These are phyloP conservation scores for Strobilomyces echinocephalus DNA, from an alignment of 768 basidiomycete species.

Conservation along the genomic window DNA sequence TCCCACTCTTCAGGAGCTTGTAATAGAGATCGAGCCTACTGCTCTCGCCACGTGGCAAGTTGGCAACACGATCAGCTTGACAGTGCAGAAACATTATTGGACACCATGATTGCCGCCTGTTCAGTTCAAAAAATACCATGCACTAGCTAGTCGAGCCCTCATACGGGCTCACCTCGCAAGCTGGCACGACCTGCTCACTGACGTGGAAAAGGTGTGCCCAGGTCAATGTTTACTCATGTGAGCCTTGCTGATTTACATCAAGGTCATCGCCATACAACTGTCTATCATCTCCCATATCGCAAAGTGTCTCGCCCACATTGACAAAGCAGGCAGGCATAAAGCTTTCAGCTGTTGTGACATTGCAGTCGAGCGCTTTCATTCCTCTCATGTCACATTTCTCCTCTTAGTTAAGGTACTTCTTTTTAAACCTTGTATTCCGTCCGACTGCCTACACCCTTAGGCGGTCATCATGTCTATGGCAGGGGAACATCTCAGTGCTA, in stretches of 20 bases:
- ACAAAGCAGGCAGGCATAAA: background rate
- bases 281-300: background rate
- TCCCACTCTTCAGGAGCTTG: too few relatives aligned
- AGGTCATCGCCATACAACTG: background rate
- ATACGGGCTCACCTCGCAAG: background rate
- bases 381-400: background rate
- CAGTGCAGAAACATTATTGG: too few relatives aligned
- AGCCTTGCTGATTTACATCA: background rate
- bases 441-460: background rate
- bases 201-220: background rate
- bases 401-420: background rate
- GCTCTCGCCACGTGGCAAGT: too few relatives aligned
- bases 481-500: conserved; percentile 3
- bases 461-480: conserved; percentile 4
- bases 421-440: background rate
- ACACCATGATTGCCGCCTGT: too few relatives aligned
- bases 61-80: too few relatives aligned
- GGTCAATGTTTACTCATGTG: background rate
- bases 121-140: too few relatives aligned
- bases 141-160: background rate
- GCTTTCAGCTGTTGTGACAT: background rate
- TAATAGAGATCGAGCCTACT: too few relatives aligned
- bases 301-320: background rate
- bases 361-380: background rate
- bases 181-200: background rate